These are phyloP conservation scores for Periconia sp. DNA, from an alignment of 2,329 filamentous ascomycete genomes.

Conservation along the genomic window DNA sequence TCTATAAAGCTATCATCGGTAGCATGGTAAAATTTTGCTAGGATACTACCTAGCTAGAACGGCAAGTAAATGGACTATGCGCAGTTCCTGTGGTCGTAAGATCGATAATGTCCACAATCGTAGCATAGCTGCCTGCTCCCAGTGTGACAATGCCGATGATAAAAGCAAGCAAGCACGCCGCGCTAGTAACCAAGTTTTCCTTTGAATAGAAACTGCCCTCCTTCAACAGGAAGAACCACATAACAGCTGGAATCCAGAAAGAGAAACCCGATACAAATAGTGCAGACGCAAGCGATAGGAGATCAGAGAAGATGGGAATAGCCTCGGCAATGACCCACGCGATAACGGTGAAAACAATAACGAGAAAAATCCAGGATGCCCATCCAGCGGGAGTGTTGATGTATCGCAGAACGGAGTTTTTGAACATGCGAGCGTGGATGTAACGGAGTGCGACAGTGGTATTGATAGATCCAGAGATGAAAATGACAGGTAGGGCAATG, in stretches of 20 bases:
- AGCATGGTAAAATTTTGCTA: too few species aligned
- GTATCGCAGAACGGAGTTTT: slow-evolving; percentile 51
- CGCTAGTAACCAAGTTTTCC: slow-evolving; percentile 32
- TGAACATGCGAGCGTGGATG: slow-evolving; percentile 64
- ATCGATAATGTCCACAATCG: slow-evolving; percentile 46
- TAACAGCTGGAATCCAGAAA: slow-evolving; percentile 45
- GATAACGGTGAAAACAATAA: slow-evolving; percentile 59
- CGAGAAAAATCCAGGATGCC: slow-evolving; percentile 62
- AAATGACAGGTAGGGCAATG: slow-evolving; percentile 70
- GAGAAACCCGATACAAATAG: slow-evolving; percentile 71
- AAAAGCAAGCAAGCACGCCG: slow-evolving; percentile 24
- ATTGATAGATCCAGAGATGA: slow-evolving; percentile 72
- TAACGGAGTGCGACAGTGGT: slow-evolving; percentile 69
- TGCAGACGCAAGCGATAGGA: slow-evolving; percentile 64
- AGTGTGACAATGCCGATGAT: slow-evolving; percentile 35
- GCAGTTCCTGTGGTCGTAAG: slow-evolving; percentile 42
- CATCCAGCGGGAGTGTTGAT: slow-evolving; percentile 43
- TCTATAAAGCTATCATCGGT: too few species aligned
- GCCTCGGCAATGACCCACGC: slow-evolving; percentile 71
- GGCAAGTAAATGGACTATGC: slow-evolving; percentile 45
- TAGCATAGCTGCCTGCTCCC: slow-evolving; percentile 48
- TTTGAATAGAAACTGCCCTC: slow-evolving; percentile 46
- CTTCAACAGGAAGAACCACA: slow-evolving; percentile 45
- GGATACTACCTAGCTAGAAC: slow-evolving; percentile 1
- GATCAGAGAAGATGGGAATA: slow-evolving; percentile 70